Base-by-base conservation (phyloP, 345 rosid species). In the Hibiscus mutabilis region DNA sequence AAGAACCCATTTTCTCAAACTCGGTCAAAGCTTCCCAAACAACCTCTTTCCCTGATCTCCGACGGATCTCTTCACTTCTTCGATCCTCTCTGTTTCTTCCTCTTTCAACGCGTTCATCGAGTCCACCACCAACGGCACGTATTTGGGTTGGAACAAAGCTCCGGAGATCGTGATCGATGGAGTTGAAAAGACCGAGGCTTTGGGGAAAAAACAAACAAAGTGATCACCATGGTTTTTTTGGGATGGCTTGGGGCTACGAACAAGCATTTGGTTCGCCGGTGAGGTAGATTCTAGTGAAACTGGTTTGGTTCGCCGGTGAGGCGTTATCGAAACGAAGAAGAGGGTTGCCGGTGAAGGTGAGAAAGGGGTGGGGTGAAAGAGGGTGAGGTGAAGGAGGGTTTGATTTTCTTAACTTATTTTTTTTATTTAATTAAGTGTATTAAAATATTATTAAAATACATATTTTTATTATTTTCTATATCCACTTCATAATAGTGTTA, bases 201-300 rank as follows among this genome's bases (percentile, higher is more conserved):
- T 77, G 8, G 76, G 79, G n/a, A n/a, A 2, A 76, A 58, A 60
- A 74, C 78, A 29, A 81, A 77, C 69, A 65, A 75, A 40, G 84
- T 52, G 59, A 83, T 83, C 70, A 87, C 97, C 29, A 97, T 90
- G 55, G 96, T 91, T 65, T 77, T 94, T 37, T 72, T 92, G 66
- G 99, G 99, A 14, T 91, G 97, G 99, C 90, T 94, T 1, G 97
- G 97, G 53, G 91, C 92, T 12, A 81, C 78, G 81, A 71, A 79
- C 57, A 87, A 87, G 77, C 97, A 95, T 55, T 57, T 92, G 12
- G n/a, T n/a, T n/a, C n/a, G n/a, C n/a, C n/a, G n/a, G n/a, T n/a
- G n/a, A n/a, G n/a, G n/a, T n/a, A n/a, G n/a, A n/a, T n/a, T n/a
- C n/a, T n/a, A n/a, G n/a, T n/a, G n/a, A n/a, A n/a, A n/a, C n/a